Evolutionary conservation across 257 asterid genomes (phyloP).

Genomic region (Solanum etuberosum): DNA sequence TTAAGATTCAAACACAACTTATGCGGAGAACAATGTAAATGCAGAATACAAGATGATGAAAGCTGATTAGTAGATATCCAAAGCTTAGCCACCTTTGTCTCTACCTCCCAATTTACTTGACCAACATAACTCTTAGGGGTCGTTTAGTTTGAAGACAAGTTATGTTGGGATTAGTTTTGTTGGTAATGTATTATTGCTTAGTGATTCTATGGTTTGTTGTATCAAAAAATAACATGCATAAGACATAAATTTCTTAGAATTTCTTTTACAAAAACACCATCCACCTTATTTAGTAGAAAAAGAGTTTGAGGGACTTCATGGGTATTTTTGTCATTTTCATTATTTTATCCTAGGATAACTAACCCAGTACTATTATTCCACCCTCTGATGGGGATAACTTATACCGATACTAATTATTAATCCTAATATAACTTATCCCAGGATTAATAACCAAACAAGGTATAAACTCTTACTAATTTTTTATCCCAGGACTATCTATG

Average conservation of each 20-base stretch:
- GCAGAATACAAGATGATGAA: not conserved
- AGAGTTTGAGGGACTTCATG: not conserved
- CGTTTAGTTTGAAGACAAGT: not conserved
- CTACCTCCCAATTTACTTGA: not conserved
- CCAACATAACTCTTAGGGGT: not conserved
- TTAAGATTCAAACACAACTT: not conserved
- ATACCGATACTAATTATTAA: not conserved
- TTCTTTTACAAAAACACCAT: not conserved
- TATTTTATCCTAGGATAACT: not conserved
- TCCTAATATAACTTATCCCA: not conserved
- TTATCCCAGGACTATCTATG: not conserved
- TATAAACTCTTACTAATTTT: not conserved
- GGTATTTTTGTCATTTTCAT: not conserved
- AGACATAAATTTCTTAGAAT: not conserved
- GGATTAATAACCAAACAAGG: not conserved
- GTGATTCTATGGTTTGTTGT: not conserved
- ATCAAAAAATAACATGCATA: not conserved
- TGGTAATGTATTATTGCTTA: not conserved
- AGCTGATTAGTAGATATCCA: not conserved
- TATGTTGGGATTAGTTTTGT: not conserved
- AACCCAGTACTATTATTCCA: not conserved
- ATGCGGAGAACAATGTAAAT: not conserved
- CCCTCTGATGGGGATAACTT: not conserved
- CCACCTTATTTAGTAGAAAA: not conserved
- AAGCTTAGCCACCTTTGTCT: not conserved